A percentile compares a stretch with the other conserved stretches of the same genome.
phyloP scores from a whole-genome alignment of 768 basidiomycete genomes.

The Porphyrellus cyaneotinctus region DNA sequence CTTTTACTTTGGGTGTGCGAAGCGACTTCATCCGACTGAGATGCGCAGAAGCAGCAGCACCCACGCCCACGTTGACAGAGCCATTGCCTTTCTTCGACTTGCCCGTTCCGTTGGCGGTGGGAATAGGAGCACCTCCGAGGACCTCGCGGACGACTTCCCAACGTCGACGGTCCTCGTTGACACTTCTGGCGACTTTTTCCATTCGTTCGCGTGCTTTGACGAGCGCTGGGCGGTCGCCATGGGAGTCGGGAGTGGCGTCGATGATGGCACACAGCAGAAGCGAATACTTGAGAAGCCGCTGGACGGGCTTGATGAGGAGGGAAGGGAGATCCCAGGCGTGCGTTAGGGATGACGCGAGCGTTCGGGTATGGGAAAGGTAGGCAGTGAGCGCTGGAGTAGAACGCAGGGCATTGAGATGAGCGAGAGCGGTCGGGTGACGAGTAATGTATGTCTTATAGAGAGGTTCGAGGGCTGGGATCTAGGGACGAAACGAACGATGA shows the following conservation, averaged over 20 bases:
- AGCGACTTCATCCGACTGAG: constrained; percentile 59
- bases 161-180: constrained; percentile 74
- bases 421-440: constrained; percentile 68
- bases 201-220: constrained; percentile 39
- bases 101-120: constrained; percentile 37
- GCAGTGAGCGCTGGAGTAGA: constrained; percentile 45
- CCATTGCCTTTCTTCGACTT: constrained; percentile 37
- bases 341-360: constrained; percentile 64
- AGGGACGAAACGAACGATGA: background rate
- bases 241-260: constrained; percentile 65
- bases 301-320: constrained; percentile 95
- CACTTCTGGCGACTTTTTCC: constrained; percentile 68
- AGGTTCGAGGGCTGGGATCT: constrained; percentile 69
- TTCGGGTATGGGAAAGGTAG: constrained; percentile 65
- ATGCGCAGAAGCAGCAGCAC: constrained; percentile 53
- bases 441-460: constrained; percentile 81
- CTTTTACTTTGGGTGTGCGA: constrained; percentile 33
- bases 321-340: constrained; percentile 93
- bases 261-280: constrained; percentile 76
- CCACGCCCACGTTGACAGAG: constrained; percentile 38
- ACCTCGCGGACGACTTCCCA: constrained; percentile 79
- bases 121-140: constrained; percentile 40
- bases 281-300: constrained; percentile 91
- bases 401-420: constrained; percentile 52
- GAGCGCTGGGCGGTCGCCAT: constrained; percentile 52